A percentile compares a stretch with the other conserved stretches of the same genome.
phyloP scores from a whole-genome alignment of 257 asterid genomes.

The Dorcoceras hygrometricum region DNA sequence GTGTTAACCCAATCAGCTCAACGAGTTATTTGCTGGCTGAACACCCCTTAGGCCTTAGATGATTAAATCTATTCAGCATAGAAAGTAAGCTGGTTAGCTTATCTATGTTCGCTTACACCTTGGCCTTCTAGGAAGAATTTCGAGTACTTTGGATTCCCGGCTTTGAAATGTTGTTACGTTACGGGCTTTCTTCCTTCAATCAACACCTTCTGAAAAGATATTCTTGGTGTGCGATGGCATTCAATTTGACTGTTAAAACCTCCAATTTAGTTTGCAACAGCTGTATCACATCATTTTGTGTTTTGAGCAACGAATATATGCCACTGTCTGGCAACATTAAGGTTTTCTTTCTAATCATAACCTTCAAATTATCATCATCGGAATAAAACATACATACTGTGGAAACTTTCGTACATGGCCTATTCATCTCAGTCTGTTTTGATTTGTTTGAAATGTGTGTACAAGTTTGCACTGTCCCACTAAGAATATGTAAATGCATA shows the following conservation, averaged over 20 bases:
- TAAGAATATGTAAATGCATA: too few relatives aligned
- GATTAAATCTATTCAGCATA: too few relatives aligned
- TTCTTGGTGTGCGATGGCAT: not conserved
- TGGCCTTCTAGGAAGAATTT: too few relatives aligned
- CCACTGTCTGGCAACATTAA: not conserved
- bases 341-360: not conserved
- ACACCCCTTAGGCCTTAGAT: too few relatives aligned
- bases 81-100: too few relatives aligned
- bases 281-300: not conserved
- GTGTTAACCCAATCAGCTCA: not conserved
- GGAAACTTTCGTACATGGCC: not conserved
- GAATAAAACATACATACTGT: not conserved
- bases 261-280: not conserved
- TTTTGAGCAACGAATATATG: not conserved
- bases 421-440: not conserved
- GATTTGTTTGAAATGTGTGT: not conserved
- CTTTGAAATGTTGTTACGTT: too few relatives aligned
- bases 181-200: too few relatives aligned
- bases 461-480: not conserved
- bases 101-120: too few relatives aligned
- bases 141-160: too few relatives aligned
- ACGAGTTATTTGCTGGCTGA: too few relatives aligned
- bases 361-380: not conserved
- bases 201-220: too few relatives aligned
- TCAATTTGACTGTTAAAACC: not conserved